These are phyloP conservation scores for Elsinoe batatas DNA, from an alignment of 2,329 filamentous ascomycete genomes.

Conservation along the genomic window DNA sequence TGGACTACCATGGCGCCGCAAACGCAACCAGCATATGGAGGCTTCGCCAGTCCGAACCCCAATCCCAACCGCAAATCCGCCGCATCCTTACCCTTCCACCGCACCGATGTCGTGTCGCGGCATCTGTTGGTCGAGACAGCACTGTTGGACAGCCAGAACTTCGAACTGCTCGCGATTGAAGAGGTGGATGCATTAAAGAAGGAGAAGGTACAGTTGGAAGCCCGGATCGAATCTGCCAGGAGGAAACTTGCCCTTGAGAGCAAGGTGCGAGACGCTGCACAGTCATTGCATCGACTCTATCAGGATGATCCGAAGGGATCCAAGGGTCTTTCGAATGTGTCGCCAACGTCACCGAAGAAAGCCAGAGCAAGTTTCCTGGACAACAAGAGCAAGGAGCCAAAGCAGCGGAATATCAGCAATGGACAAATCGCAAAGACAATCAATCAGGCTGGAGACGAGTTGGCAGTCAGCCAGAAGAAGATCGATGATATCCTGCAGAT, in stretches of 20 bases:
- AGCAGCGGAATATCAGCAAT: conserved; percentile 27
- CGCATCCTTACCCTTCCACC: conserved; percentile 10
- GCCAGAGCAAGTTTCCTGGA: conserved; percentile 40
- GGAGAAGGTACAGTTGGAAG: conserved; percentile 60
- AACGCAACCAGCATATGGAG: not conserved
- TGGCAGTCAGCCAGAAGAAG: conserved; percentile 62
- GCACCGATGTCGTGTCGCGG: conserved; percentile 57
- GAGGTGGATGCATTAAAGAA: conserved; percentile 90
- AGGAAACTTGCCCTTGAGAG: conserved; percentile 80
- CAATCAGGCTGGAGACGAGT: conserved; percentile 60
- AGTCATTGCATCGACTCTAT: conserved; percentile 75
- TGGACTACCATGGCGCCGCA: conserved; percentile 6
- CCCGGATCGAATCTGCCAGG: conserved; percentile 71
- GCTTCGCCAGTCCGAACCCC: conserved; percentile 4
- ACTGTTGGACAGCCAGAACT: conserved; percentile 75
- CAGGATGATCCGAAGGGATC: conserved; percentile 40
- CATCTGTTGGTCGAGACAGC: conserved; percentile 92
- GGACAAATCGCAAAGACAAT: conserved; percentile 25
- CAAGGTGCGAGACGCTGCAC: conserved; percentile 88
- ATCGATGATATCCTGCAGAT: conserved; percentile 79
- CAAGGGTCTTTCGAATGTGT: conserved; percentile 29
- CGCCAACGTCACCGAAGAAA: conserved; percentile 38
- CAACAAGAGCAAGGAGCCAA: conserved; percentile 17
- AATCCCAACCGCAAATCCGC: conserved; percentile 1
- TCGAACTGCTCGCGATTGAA: conserved; percentile 77